Percentiles rank a stretch among this genome's conserved stretches.
Conservation (phyloP, 2,329 filamentous ascomycete species). For the Pseudogymnoascus sp. region DNA sequence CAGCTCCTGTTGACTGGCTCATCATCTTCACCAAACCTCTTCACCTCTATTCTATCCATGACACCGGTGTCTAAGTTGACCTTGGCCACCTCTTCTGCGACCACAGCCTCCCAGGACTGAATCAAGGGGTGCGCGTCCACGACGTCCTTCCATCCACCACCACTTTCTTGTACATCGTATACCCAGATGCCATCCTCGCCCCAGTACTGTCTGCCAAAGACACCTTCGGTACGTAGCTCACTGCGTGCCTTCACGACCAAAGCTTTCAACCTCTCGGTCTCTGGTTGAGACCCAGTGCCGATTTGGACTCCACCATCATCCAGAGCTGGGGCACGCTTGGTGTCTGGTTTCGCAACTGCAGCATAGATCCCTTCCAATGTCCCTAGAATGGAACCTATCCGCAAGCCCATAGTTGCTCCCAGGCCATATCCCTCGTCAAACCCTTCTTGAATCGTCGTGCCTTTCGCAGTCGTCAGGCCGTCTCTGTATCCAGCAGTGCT, state of each 20-base stretch:
- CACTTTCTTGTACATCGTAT: conserved; percentile 43
- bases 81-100: conserved; percentile 33
- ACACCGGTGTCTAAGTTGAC: conserved; percentile 31
- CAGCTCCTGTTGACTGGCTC: background rate
- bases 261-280: conserved; percentile 20
- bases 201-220: conserved; percentile 62
- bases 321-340: conserved; percentile 2
- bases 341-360: conserved; percentile 32
- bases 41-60: conserved; percentile 18
- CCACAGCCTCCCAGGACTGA: conserved; percentile 46
- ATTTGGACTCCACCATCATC: background rate
- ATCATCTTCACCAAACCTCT: background rate
- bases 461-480: conserved; percentile 70
- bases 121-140: conserved; percentile 61
- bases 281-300: conserved; percentile 11
- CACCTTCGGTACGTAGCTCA: conserved; percentile 50
- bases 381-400: conserved; percentile 67
- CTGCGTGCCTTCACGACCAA: conserved; percentile 42
- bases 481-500: conserved; percentile 81
- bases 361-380: conserved; percentile 61
- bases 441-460: conserved; percentile 66
- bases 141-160: conserved; percentile 40
- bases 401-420: conserved; percentile 70
- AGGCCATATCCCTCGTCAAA: conserved; percentile 88
- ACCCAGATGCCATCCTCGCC: conserved; percentile 62